Evolutionary conservation across 2,329 filamentous ascomycete genomes (phyloP).

Genomic region (Phialemoniopsis sp.): DNA sequence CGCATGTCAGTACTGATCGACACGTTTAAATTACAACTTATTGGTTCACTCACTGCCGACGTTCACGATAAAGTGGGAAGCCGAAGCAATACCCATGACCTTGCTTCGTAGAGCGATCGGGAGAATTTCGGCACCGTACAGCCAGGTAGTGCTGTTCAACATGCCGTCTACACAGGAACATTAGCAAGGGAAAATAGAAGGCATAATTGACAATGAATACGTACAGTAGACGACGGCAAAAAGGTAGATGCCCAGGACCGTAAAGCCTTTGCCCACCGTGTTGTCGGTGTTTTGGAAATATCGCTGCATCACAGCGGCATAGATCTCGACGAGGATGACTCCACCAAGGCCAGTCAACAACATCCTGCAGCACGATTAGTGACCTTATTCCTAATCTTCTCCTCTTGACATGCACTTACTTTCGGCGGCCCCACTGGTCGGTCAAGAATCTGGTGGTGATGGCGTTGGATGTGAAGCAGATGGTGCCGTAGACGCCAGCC

Average conservation of each 20-base stretch:
- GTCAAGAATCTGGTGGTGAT: slow-evolving; percentile 47
- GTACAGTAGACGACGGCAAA: slow-evolving; percentile 52
- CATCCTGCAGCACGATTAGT: slow-evolving; percentile 32
- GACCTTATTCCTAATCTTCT: too few species aligned
- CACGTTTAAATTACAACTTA: too few species aligned
- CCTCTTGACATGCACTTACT: slow-evolving; percentile 23
- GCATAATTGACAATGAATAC: too few species aligned
- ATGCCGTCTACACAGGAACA: slow-evolving; percentile 32
- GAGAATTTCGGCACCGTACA: slow-evolving; percentile 53
- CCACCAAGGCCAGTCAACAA: slow-evolving; percentile 45
- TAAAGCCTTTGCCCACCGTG: slow-evolving; percentile 51
- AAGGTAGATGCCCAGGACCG: slow-evolving; percentile 53
- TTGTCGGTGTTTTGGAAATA: slow-evolving; percentile 52
- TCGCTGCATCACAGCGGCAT: slow-evolving; percentile 53
- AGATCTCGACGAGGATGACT: slow-evolving; percentile 51
- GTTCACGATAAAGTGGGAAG: slow-evolving; percentile 51
- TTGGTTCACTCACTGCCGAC: slow-evolving; percentile 24
- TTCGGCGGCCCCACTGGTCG: slow-evolving; percentile 54
- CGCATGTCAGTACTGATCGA: too few species aligned
- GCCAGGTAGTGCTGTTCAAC: slow-evolving; percentile 49
- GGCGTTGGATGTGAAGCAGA: slow-evolving; percentile 44
- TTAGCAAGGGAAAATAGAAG: too few species aligned
- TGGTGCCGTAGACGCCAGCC: slow-evolving; percentile 48
- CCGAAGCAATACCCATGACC: slow-evolving; percentile 49
- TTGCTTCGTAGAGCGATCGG: slow-evolving; percentile 48